Evolutionary conservation across 2,329 filamentous ascomycete genomes (phyloP).

Genomic region (Tolypocladium cylindrosporum): DNA sequence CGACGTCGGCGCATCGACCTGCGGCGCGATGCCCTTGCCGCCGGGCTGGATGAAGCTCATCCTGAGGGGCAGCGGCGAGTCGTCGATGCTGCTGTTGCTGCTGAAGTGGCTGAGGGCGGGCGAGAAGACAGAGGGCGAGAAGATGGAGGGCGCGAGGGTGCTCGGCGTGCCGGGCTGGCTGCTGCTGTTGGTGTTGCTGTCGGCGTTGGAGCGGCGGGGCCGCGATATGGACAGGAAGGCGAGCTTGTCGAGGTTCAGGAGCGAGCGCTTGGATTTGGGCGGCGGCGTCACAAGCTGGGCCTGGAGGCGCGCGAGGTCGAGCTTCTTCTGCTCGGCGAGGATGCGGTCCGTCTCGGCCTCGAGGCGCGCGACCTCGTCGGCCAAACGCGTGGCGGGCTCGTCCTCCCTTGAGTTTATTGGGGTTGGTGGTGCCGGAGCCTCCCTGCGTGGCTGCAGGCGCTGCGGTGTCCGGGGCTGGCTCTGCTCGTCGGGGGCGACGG

Average conservation of each 20-base stretch:
- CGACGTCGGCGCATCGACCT: conserved; percentile 67
- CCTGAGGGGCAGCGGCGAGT: conserved; percentile 16
- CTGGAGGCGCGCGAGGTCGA: conserved; percentile 35
- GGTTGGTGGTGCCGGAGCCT: neutral
- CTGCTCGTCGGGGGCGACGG: neutral
- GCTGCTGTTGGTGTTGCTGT: conserved; percentile 7
- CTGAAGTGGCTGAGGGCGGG: conserved; percentile 23
- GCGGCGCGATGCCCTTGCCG: conserved; percentile 35
- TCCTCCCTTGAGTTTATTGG: neutral
- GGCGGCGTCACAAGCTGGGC: conserved; percentile 22
- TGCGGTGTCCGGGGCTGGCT: neutral
- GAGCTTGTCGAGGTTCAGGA: conserved; percentile 37
- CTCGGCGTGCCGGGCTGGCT: conserved; percentile 23
- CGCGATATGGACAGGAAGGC: conserved; percentile 28
- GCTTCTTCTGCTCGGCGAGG: conserved; percentile 38
- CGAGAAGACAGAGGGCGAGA: conserved; percentile 25
- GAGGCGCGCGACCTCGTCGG: conserved; percentile 30
- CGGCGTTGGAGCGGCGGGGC: conserved; percentile 26
- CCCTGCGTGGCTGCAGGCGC: neutral
- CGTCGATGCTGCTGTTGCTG: conserved; percentile 22
- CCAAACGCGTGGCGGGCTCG: conserved; percentile 17
- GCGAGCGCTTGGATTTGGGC: conserved; percentile 16
- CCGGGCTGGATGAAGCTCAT: conserved; percentile 34
- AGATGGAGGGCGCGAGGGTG: conserved; percentile 22
- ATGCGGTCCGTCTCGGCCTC: conserved; percentile 38